Conservation (phyloP, 345 rosid species). For the Eucalyptus erythrocorys region DNA sequence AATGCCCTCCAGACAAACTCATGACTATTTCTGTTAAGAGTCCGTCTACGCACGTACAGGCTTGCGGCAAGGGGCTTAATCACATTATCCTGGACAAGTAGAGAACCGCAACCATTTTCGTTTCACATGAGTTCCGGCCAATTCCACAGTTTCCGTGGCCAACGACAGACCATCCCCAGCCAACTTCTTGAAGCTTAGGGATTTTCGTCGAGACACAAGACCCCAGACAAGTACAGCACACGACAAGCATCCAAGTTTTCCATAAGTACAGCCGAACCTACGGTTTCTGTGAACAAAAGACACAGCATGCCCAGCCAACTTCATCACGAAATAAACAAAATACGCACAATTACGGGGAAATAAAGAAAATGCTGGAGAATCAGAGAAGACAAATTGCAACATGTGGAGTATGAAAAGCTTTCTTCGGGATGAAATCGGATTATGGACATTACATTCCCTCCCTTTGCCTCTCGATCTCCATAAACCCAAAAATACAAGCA, state of each 20-base stretch:
- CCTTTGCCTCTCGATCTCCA: not conserved
- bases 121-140: not conserved
- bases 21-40: not conserved
- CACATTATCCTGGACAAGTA: not conserved
- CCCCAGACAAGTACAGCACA: not conserved
- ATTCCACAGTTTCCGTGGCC: not conserved
- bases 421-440: not conserved
- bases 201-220: not conserved
- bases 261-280: not conserved
- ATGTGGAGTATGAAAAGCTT: not conserved
- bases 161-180: not conserved
- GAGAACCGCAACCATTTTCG: not conserved
- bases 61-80: not conserved
- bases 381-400: not conserved
- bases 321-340: not conserved
- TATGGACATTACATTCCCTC: not conserved
- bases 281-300: not conserved
- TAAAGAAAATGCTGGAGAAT: not conserved
- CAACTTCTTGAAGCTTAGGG: not conserved
- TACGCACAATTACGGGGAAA: not conserved
- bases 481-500: not conserved
- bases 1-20: not conserved
- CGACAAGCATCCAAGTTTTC: not conserved
- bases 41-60: not conserved
- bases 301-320: not conserved